These are phyloP conservation scores for Houttuynia cordata DNA, from an alignment of 164 flowering plant genomes.

Conservation along the genomic window DNA sequence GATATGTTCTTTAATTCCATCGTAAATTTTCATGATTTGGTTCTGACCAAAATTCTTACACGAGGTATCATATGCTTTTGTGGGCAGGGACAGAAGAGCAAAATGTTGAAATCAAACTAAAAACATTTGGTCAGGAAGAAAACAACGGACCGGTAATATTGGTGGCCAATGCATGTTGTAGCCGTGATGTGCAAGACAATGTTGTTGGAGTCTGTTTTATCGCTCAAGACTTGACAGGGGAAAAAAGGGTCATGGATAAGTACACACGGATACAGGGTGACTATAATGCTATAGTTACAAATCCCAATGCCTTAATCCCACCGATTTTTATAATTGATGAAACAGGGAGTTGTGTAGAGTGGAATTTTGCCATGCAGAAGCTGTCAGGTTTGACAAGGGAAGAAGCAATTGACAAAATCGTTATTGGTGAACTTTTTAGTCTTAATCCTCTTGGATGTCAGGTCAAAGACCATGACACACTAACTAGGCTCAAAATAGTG, in stretches of 20 bases:
- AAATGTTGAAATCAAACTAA: conserved; percentile 60
- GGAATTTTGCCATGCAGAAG: conserved; percentile 69
- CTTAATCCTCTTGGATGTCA: conserved; percentile 38
- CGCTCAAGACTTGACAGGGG: conserved; percentile 64
- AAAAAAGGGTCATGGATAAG: conserved; percentile 52
- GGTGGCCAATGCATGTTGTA: conserved; percentile 68
- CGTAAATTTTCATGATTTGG: not conserved
- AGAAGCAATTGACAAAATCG: conserved; percentile 39
- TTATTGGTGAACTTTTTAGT: conserved; percentile 66
- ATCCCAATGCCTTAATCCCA: conserved; percentile 57
- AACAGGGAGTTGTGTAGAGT: conserved; percentile 51
- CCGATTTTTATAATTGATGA: conserved; percentile 69
- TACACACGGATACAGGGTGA: conserved; percentile 63
- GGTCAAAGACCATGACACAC: conserved; percentile 57
- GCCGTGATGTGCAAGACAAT: conserved; percentile 37
- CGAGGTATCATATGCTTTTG: not conserved
- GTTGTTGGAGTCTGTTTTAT: conserved; percentile 63
- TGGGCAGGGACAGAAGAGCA: conserved; percentile 59
- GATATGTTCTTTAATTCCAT: not conserved
- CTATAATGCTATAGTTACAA: conserved; percentile 44
- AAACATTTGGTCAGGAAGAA: conserved; percentile 31
- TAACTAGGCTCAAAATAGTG: conserved; percentile 48
- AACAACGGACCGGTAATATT: conserved; percentile 31
- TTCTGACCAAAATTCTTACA: too few relatives aligned
- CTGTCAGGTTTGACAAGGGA: conserved; percentile 53